A percentile compares a stretch with the other conserved stretches of the same genome.
Evolutionary conservation across 192 early-diverging fungal species (phyloP).

Genomic region (Backusella circina): DNA sequence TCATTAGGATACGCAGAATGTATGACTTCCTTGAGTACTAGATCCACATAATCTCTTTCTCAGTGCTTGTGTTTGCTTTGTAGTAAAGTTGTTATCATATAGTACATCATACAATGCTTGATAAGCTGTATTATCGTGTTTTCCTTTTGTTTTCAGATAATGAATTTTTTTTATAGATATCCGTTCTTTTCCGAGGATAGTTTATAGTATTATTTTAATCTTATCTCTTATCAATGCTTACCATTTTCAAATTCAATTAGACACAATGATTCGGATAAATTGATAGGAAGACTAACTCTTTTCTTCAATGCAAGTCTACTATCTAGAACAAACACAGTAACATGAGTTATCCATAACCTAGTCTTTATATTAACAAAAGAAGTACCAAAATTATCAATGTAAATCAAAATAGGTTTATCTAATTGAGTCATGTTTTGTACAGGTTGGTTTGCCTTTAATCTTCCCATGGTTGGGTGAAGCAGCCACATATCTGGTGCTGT

Average conservation of each 20-base stretch:
- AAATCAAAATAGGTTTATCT: not conserved
- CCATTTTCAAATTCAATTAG: not conserved
- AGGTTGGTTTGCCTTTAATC: not conserved
- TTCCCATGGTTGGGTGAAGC: not conserved
- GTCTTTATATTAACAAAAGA: not conserved
- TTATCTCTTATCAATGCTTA: not conserved
- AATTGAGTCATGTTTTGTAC: not conserved
- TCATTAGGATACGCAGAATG: not conserved
- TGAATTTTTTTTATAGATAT: not conserved
- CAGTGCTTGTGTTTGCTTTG: not conserved
- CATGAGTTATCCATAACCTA: not conserved
- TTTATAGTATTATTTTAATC: not conserved
- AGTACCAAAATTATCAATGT: not conserved
- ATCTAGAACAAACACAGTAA: not conserved
- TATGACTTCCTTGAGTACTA: not conserved
- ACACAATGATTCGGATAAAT: not conserved
- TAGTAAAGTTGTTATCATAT: not conserved
- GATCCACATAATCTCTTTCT: conserved; percentile 1
- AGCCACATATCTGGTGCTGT: not conserved
- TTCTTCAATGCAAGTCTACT: not conserved
- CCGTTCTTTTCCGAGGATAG: not conserved
- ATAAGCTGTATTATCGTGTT: not conserved
- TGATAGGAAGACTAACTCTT: not conserved
- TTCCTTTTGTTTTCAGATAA: not conserved
- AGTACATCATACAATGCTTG: not conserved